Conservation (phyloP, 805 yeast genomes). For the Diddensiella caesifluorescens region DNA sequence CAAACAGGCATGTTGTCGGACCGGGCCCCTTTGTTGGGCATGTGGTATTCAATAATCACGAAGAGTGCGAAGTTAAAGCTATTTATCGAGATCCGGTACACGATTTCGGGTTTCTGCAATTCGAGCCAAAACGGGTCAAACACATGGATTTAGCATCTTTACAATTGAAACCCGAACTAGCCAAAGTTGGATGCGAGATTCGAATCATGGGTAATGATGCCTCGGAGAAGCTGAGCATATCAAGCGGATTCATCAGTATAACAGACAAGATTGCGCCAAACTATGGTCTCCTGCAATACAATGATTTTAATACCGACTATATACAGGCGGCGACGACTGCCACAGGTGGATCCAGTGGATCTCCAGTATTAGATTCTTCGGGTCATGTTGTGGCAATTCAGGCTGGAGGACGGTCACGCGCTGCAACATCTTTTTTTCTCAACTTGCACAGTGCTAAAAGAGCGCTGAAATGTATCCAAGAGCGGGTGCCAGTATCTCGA, state of each 20-base stretch:
- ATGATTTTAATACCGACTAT: slow-evolving; percentile 90
- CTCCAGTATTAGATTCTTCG: slow-evolving; percentile 88
- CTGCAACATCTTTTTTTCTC: slow-evolving; percentile 87
- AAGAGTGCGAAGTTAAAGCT: slow-evolving; percentile 81
- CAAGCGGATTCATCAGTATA: slow-evolving; percentile 79
- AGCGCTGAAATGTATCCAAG: slow-evolving; percentile 71
- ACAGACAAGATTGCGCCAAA: slow-evolving; percentile 93
- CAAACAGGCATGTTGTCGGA: slow-evolving; percentile 93
- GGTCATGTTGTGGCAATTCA: slow-evolving; percentile 87
- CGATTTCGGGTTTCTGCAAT: slow-evolving; percentile 85
- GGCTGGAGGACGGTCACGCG: slow-evolving; percentile 90
- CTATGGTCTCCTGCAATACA: slow-evolving; percentile 80
- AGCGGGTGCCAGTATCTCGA: slow-evolving; percentile 56
- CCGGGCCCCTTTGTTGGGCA: slow-evolving; percentile 92
- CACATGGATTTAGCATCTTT: slow-evolving; percentile 68
- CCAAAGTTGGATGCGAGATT: slow-evolving; percentile 87
- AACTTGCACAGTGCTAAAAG: slow-evolving; percentile 81
- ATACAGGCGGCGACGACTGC: slow-evolving; percentile 96
- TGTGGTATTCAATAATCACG: slow-evolving; percentile 91
- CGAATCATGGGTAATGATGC: slow-evolving; percentile 96
- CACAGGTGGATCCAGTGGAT: slow-evolving; percentile 92
- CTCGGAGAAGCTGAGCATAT: slow-evolving; percentile 84
- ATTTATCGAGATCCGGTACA: slow-evolving; percentile 92
- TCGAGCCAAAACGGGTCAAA: slow-evolving; percentile 64
- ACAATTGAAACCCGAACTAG: slow-evolving; percentile 70